Percentiles rank a stretch among this genome's conserved stretches.
Evolutionary conservation across 2,329 filamentous ascomycete genomes (phyloP).

Genomic region (Chaetomiaceae sp.): DNA sequence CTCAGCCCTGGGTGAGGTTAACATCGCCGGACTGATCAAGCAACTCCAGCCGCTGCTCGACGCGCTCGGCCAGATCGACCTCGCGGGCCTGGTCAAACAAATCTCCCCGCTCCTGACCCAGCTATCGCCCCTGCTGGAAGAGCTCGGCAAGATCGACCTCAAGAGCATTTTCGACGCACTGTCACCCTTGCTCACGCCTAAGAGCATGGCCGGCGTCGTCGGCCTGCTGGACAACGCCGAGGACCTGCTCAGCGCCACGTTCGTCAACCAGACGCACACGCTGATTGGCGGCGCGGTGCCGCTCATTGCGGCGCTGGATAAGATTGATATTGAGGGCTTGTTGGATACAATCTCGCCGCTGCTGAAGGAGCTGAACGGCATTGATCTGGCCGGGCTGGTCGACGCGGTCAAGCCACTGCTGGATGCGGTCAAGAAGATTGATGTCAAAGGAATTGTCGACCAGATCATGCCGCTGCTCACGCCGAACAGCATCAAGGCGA

Average conservation of each 20-base stretch:
- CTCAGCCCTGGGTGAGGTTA: background rate
- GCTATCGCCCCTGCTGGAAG: slow-evolving; percentile 2
- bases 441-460: slow-evolving; percentile 11
- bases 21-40: slow-evolving; percentile 3
- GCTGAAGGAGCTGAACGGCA: slow-evolving; percentile 7
- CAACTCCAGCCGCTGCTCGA: slow-evolving; percentile 7
- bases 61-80: slow-evolving; percentile 7
- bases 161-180: slow-evolving; percentile 26
- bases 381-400: slow-evolving; percentile 12
- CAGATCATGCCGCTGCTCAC: slow-evolving; percentile 34
- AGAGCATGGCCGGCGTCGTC: slow-evolving; percentile 29
- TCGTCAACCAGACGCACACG: slow-evolving; percentile 37
- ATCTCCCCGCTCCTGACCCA: slow-evolving; percentile 6
- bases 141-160: slow-evolving; percentile 23
- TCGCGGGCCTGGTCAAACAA: slow-evolving; percentile 2
- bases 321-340: slow-evolving; percentile 34
- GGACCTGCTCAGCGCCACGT: slow-evolving; percentile 28
- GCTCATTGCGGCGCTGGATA: slow-evolving; percentile 30
- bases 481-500: slow-evolving; percentile 31
- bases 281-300: slow-evolving; percentile 34
- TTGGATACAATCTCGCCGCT: slow-evolving; percentile 7
- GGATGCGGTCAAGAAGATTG: slow-evolving; percentile 8
- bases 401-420: slow-evolving; percentile 10
- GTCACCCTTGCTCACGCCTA: slow-evolving; percentile 25
- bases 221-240: slow-evolving; percentile 29